These are phyloP conservation scores for Aphanomyces euteiches DNA, from an alignment of 352 stramenopile species.

Conservation along the genomic window DNA sequence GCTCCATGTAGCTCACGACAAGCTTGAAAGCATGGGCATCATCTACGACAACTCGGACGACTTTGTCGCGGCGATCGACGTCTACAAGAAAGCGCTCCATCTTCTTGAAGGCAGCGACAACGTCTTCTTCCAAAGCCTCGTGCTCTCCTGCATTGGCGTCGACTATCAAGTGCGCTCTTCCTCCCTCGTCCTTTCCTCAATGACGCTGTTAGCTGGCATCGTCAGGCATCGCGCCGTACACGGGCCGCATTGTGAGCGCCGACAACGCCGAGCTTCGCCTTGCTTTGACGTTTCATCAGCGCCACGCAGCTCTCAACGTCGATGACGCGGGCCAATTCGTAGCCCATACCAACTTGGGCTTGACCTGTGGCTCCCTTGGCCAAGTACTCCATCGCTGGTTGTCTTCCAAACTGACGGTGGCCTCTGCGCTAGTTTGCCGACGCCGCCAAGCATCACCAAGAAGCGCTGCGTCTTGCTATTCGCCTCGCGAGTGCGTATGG, in stretches of 20 bases:
- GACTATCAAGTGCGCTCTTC: conserved; percentile 58
- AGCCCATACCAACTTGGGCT: conserved; percentile 79
- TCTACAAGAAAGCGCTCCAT: conserved; percentile 79
- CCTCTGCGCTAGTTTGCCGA: conserved; percentile 42
- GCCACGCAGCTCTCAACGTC: conserved; percentile 55
- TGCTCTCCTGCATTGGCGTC: conserved; percentile 86
- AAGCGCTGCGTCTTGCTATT: conserved; percentile 81
- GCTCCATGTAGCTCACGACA: conserved; percentile 20
- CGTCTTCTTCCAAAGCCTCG: conserved; percentile 64
- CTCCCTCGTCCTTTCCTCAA: neutral
- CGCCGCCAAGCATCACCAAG: conserved; percentile 79
- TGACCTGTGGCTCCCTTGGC: conserved; percentile 66
- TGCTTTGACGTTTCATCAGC: conserved; percentile 62
- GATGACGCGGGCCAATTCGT: conserved; percentile 86
- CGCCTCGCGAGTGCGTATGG: conserved; percentile 79
- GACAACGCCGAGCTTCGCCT: conserved; percentile 47
- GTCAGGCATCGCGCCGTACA: conserved; percentile 65
- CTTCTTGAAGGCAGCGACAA: conserved; percentile 82
- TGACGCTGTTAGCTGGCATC: conserved; percentile 38
- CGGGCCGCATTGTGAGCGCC: conserved; percentile 59
- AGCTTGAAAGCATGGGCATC: conserved; percentile 55
- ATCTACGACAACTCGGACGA: conserved; percentile 86
- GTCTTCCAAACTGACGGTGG: no score
- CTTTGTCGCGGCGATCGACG: conserved; percentile 77
- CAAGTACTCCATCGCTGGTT: conserved; percentile 27